Base-by-base conservation (phyloP, 2,329 filamentous ascomycete genomes). In the Boeremia lycopersici region DNA sequence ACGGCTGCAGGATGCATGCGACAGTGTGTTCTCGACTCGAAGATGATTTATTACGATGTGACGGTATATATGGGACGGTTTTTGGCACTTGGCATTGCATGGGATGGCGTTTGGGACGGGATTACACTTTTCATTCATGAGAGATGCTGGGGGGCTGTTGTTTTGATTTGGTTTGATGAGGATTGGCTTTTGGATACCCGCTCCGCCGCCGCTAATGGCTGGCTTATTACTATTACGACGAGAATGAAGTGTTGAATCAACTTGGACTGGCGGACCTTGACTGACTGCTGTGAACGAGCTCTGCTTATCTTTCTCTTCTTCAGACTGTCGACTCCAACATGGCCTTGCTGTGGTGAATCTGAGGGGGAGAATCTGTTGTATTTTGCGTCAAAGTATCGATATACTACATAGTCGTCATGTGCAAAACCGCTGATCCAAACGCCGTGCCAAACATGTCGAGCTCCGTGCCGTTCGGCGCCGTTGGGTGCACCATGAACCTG, bases 161-260 rank as follows among this genome's bases (percentile, higher is more conserved):
- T 13, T 7, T 17, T 38, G 28, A 13, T 38, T n/a, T 30, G 29
- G 7, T 13, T 35, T 17, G 40, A 40, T 23, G 26, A 35, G 34
- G 13, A 30, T 29, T n/a, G 33, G 38, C 33, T 44, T 54, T 54
- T 48, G 34, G 54, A 57, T 57, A 57, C 48, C 48, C 48, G 48
- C 33, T 17, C 10, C 28, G 48, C 48, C 28, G 29, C 34, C n/a
- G 17, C 15, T 4, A 10, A 12, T 42, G 31, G 43, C 31, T 53
- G 43, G 42, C 36, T 42, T 42, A 19, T 42, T 31, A 42, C 25
- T 42, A 11, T 30, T 42, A 42, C 26, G 6, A 42, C 15, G 40
- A 38, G 39, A 35, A 54, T 40, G 44, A 15, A 35, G 17, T 4
- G 30, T 31, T 31, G 30, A 31, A 13, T 31, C 10, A 6, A 31